Evolutionary conservation across 352 stramenopile species (phyloP).

Genomic region (Pythium coloratum): DNA sequence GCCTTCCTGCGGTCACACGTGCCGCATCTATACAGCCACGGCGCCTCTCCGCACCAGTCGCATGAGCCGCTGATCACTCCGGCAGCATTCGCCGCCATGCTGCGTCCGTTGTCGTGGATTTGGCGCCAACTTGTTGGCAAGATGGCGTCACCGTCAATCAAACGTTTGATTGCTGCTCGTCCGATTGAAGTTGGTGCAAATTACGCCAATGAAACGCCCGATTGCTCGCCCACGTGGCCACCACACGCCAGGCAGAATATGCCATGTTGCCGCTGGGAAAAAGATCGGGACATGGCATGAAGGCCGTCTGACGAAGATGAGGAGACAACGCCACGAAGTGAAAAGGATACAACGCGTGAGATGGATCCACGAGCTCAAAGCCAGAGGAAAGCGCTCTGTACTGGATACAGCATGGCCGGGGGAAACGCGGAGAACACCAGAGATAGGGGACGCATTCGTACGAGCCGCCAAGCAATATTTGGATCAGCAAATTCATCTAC

Average conservation of each 20-base stretch:
- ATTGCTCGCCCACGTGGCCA: constrained; percentile 17
- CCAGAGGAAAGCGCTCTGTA: not conserved
- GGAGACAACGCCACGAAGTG: not conserved
- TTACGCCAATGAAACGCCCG: constrained; percentile 18
- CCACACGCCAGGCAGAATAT: constrained; percentile 19
- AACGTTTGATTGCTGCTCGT: constrained; percentile 25
- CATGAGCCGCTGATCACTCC: constrained; percentile 18
- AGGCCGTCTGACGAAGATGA: not conserved
- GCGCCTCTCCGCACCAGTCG: constrained; percentile 37
- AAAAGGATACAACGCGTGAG: not conserved
- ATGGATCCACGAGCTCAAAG: not conserved
- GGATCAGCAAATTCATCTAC: constrained; percentile 32
- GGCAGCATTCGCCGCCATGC: not conserved
- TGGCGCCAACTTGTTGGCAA: constrained; percentile 12
- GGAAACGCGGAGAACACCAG: not conserved
- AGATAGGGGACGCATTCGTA: constrained; percentile 1
- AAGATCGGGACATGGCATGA: not conserved
- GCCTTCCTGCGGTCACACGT: constrained; percentile 35
- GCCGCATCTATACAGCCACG: constrained; percentile 35
- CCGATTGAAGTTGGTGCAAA: constrained; percentile 15
- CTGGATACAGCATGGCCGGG: not conserved
- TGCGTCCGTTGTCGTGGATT: constrained; percentile 4
- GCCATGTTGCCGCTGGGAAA: constrained; percentile 7
- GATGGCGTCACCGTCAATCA: constrained; percentile 14
- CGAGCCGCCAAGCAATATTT: constrained; percentile 18